Conservation (phyloP, 306 rosid species). For the Cicer arietinum region DNA sequence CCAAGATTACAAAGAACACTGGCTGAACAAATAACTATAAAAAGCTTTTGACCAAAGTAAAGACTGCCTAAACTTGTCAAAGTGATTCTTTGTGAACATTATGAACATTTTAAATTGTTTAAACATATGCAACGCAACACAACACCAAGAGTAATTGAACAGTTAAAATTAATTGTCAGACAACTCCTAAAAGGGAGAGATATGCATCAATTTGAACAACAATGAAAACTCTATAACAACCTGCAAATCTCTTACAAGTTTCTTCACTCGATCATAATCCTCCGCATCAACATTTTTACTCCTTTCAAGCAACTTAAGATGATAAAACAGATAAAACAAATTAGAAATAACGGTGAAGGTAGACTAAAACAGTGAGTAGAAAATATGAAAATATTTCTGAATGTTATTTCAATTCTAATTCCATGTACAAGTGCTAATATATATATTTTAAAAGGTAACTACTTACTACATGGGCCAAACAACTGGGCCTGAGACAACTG, state of each 20-base stretch:
- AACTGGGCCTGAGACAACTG: neutral
- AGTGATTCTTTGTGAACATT: neutral
- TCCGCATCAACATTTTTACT: conserved; percentile 70
- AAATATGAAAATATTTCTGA: neutral
- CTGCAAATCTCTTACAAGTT: conserved; percentile 67
- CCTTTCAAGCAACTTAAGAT: conserved; percentile 70
- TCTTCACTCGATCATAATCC: conserved; percentile 79
- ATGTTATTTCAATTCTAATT: neutral
- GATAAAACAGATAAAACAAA: conserved; percentile 5
- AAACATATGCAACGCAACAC: conserved; percentile 22
- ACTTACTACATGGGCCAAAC: neutral
- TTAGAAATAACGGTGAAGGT: neutral
- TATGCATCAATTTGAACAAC: neutral
- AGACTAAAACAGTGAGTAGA: neutral
- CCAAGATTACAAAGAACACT: neutral
- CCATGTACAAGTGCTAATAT: neutral
- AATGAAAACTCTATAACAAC: conserved; percentile 45
- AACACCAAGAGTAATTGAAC: neutral
- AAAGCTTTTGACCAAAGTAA: neutral
- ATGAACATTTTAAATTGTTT: neutral
- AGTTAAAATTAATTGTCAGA: neutral
- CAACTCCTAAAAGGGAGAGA: conserved; percentile 12
- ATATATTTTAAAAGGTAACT: neutral
- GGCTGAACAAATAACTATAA: neutral
- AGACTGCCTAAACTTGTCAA: neutral